phyloP scores from a whole-genome alignment of 176 grass and related monocot genomes.

The Alopecurus myosuroides region DNA sequence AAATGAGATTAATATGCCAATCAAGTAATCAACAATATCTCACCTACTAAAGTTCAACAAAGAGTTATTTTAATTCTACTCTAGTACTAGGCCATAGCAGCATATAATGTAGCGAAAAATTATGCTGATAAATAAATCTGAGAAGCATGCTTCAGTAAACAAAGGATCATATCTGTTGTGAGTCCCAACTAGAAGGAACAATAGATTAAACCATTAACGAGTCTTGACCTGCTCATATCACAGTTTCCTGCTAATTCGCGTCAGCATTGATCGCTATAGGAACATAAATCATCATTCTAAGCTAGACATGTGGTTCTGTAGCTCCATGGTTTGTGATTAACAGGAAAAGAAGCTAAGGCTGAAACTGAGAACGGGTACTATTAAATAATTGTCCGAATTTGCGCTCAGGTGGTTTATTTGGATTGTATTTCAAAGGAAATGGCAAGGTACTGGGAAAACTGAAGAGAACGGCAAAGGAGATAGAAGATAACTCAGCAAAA shows the following conservation, averaged over 20 bases:
- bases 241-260: background rate
- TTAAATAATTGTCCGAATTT: no score
- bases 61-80: background rate
- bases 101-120: background rate
- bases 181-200: background rate
- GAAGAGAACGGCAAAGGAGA: background rate
- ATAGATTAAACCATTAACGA: background rate
- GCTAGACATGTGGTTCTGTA: background rate
- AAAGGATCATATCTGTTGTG: background rate
- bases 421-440: background rate
- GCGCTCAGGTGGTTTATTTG: no score
- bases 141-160: background rate
- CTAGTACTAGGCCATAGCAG: background rate
- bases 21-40: background rate
- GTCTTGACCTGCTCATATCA: background rate
- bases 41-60: background rate
- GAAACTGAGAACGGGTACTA: no score
- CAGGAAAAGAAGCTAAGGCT: no score
- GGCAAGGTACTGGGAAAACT: background rate
- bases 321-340: background rate
- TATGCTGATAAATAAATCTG: background rate
- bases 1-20: background rate
- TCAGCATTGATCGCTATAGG: background rate
- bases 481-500: background rate
- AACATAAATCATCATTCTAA: background rate